phyloP scores from a whole-genome alignment of 129 eudicot species.

The Chrysanthemum lavandulifolium region DNA sequence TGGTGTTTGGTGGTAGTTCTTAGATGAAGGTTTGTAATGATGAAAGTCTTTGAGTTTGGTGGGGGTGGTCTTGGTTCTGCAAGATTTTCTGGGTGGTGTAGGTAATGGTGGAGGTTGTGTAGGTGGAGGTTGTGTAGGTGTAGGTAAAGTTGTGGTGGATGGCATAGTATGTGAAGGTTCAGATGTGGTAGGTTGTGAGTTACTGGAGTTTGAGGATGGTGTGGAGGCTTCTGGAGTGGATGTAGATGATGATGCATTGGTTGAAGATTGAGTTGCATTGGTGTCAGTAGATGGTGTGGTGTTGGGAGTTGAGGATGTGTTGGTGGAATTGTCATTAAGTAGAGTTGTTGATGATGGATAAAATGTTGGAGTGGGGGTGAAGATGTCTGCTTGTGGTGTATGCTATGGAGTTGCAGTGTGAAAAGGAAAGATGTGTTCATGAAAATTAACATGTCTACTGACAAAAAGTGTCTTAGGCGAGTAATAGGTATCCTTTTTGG shows the following conservation, averaged over 20 bases:
- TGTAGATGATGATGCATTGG: neutral
- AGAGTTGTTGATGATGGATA: neutral
- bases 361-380: neutral
- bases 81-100: neutral
- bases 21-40: too few relatives aligned
- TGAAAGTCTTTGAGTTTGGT: neutral
- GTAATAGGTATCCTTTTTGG: too few relatives aligned
- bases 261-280: too few relatives aligned
- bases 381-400: neutral
- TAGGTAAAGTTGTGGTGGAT: neutral
- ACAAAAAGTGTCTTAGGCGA: neutral
- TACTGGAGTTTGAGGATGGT: neutral
- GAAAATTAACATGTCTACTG: neutral
- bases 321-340: neutral
- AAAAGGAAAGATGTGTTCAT: neutral
- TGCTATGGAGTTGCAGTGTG: neutral
- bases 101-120: neutral
- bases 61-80: neutral
- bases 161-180: neutral
- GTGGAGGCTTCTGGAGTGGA: neutral
- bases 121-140: neutral
- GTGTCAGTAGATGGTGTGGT: too few relatives aligned
- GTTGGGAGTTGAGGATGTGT: neutral
- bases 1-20: too few relatives aligned
- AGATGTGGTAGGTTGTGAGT: neutral